Base-by-base conservation (phyloP, 2,329 filamentous ascomycete genomes). In the Neoarthrinium moseri region DNA sequence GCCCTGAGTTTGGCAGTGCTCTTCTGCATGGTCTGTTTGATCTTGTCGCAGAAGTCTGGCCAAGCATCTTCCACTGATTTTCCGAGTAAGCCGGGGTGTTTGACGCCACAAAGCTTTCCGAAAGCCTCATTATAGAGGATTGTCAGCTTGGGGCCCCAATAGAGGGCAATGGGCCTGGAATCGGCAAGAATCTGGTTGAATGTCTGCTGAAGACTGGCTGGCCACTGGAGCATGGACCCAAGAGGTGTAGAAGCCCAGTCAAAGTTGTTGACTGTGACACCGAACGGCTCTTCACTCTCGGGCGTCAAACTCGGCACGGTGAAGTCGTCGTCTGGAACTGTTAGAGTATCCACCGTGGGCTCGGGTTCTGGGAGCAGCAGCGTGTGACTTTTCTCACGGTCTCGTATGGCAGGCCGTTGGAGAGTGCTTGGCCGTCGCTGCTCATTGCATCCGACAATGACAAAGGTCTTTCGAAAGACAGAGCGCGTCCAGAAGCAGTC, bases 61-160 rank as follows among this genome's bases (percentile, higher is more conserved):
- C 83, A 88, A 4, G 79, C 77, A 30, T 81, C 72, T 21, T 71
- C 70, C 49, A 86, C 65, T 21, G 72, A 73, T 56, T 78, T 76
- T 2, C 85, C 85, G 63, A 88, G 77, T 10, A 87, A 63, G 2
- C 57, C 56, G 1, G 84, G 84, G 56, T 88, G 84, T 47, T 83
- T 83, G 45, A 81, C 73, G 11, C 83, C 83, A 40, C 81, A 81
- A 15, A 86, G 71, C 46, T 76, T 67, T 47, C 80, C 73, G 55
- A 88, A 89, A 1, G 85, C 83, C 55, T 87, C 84, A 54, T 90
- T 90, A 65, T 90, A 90, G 8, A 90, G 78, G 6, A 78, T 77
- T 13, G 83, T 75, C 33, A 80, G 72, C 11, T 84, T 74, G 3
- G 74, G 68, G 2, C 82, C 82, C 82, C 82, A 86, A 54, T 84